Evolutionary conservation across 2,329 filamentous ascomycete genomes (phyloP).

Genomic region (Didymella keratinophila): DNA sequence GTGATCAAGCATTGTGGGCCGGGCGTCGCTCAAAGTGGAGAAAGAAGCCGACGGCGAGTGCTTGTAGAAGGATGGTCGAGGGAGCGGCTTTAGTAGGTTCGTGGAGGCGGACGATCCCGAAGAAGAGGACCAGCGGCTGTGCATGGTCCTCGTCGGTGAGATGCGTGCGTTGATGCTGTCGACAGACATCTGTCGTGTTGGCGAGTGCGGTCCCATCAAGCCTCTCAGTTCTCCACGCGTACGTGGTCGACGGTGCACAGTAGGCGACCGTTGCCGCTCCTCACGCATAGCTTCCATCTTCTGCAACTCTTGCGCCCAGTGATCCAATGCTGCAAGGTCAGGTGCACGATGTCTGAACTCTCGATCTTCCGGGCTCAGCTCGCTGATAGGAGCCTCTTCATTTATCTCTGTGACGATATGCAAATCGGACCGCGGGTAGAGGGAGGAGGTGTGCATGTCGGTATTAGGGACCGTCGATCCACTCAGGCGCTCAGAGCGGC

Average conservation of each 20-base stretch:
- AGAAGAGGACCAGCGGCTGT: slow-evolving; percentile 7
- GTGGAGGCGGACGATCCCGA: neutral
- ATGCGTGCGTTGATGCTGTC: neutral
- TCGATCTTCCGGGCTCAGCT: slow-evolving; percentile 18
- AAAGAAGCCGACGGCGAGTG: neutral
- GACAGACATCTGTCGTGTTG: neutral
- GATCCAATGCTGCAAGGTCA: slow-evolving; percentile 3
- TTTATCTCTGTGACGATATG: neutral
- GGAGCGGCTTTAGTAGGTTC: neutral
- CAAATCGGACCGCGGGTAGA: slow-evolving; percentile 2
- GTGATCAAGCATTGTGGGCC: slow-evolving; percentile 3
- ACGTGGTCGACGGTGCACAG: neutral
- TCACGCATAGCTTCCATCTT: slow-evolving; percentile 15
- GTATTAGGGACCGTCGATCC: neutral
- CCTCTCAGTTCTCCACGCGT: neutral
- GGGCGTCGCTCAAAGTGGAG: neutral
- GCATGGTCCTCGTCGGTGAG: neutral
- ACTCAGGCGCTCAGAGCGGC: neutral
- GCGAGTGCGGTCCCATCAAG: neutral
- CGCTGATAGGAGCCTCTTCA: neutral
- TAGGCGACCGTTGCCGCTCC: neutral
- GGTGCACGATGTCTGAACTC: slow-evolving; percentile 18
- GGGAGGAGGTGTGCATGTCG: neutral
- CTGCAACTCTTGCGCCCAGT: slow-evolving; percentile 20
- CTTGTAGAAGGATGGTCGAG: neutral